Evolutionary conservation across 2,329 filamentous ascomycete genomes (phyloP), one percentile per base, ranked within the genome.

Genomic region (Chaetomium strumarium): DNA sequence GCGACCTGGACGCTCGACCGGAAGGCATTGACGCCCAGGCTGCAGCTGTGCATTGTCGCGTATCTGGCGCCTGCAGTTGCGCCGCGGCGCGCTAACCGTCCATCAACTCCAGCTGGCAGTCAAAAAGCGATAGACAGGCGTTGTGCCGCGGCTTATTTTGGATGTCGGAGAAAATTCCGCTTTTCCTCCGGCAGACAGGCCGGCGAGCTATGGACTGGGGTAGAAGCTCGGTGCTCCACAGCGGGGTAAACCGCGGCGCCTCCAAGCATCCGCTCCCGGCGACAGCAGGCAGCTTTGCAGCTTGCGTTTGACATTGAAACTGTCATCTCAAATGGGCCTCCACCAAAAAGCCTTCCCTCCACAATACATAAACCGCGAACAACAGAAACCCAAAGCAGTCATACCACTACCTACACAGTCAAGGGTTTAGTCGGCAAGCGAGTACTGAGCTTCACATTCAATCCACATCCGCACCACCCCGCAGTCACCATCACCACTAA

Each of bases 1-100:
- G 56, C 58, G 47, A 55, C 51, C 52, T 62, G 59, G 54, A 58
- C 56, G 57, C 59, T 54, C 51, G 63, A 58, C 49, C 64, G 61
- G 29, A 65, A 61, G 59, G 60, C 60, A 54, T 58, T 58, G 52
- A 64, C 57, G 56, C 64, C 61, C 36, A 66, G 53, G 42, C 58
- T 55, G 46, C 57, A 58, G 42, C 55, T 53, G 56, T 52, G 64
- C 64, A 66, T 66, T 52, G 58, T 60, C 49, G 58, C 51, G 43
- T 44, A 56, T 53, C 17, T 48, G 56, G 60, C 55, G 53, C 57
- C 48, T 24, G 50, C 41, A 48, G 57, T 58, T 55, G 59, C 60
- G 59, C 61, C 56, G 49, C 49, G 51, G 58, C 53, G 49, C 49
- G 49, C 40, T 55, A 55, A 38, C 51, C 53, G 54, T 52, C 60